Conservation (phyloP, 2,329 filamentous ascomycete species). For the Aspergillus jensenii region DNA sequence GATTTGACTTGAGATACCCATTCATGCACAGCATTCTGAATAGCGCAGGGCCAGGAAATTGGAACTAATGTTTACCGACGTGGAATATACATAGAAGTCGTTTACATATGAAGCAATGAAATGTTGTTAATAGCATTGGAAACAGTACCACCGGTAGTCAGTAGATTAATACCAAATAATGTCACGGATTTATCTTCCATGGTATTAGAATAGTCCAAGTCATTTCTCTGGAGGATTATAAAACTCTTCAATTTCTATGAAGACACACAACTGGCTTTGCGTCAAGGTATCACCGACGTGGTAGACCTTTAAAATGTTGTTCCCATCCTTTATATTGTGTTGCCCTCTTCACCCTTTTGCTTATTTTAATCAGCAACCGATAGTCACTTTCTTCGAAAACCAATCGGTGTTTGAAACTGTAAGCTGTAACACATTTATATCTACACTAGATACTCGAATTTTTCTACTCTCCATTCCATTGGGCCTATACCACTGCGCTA, state of each 20-base stretch:
- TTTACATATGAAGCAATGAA: not conserved
- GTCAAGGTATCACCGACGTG: not conserved
- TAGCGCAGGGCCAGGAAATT: not conserved
- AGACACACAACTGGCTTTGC: not conserved
- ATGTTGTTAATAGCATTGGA: not conserved
- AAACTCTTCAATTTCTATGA: not conserved
- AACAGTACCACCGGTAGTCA: no score
- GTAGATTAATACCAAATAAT: no score
- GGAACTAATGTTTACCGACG: not conserved
- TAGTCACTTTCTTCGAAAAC: not conserved
- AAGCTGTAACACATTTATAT: not conserved
- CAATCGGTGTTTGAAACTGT: not conserved
- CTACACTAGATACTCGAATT: not conserved
- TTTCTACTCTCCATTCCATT: not conserved
- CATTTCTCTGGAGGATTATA: not conserved
- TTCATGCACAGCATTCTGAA: not conserved
- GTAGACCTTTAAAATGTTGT: not conserved
- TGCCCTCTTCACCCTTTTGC: not conserved
- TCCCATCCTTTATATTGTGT: not conserved
- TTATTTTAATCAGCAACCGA: not conserved
- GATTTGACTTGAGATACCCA: not conserved
- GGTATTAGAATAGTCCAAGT: no score
- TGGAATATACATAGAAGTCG: not conserved
- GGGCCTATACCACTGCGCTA: not conserved
- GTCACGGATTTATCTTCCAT: no score